phyloP scores from a whole-genome alignment of 1,139 yeast genomes.

The Candida labiduridarum region DNA sequence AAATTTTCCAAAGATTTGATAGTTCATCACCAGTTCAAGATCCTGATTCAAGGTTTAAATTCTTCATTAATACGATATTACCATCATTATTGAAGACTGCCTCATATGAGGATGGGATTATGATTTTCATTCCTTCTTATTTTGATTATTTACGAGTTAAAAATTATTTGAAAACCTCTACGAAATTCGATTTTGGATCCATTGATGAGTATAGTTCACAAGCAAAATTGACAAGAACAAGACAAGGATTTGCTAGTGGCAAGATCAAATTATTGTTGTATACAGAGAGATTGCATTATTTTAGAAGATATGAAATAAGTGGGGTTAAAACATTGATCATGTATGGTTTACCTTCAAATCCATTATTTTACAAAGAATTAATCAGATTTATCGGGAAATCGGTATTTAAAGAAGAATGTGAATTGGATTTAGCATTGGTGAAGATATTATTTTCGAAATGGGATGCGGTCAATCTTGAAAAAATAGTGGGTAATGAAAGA shows the following conservation, averaged over 20 bases:
- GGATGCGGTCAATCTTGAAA: conserved; percentile 79
- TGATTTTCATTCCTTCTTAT: conserved; percentile 83
- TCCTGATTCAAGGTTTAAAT: conserved; percentile 79
- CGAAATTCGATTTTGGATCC: conserved; percentile 62
- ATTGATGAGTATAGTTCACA: conserved; percentile 83
- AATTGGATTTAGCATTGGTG: conserved; percentile 66
- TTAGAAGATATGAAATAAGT: conserved; percentile 76
- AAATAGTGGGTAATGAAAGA: conserved; percentile 81
- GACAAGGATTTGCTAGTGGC: conserved; percentile 69
- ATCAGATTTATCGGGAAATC: conserved; percentile 56
- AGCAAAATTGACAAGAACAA: conserved; percentile 67
- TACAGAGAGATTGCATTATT: conserved; percentile 93
- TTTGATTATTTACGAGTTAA: conserved; percentile 82
- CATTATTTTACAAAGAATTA: conserved; percentile 78
- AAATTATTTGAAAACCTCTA: conserved; percentile 65
- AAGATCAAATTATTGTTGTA: conserved; percentile 73
- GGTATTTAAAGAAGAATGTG: conserved; percentile 48
- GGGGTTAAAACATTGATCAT: conserved; percentile 87
- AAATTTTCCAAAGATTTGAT: conserved; percentile 72
- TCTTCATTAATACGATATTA: conserved; percentile 70
- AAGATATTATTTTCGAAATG: conserved; percentile 73
- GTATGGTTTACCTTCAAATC: conserved; percentile 86
- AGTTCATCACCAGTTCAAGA: conserved; percentile 60
- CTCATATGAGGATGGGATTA: conserved; percentile 70
- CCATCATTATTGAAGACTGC: conserved; percentile 66